These are phyloP conservation scores for Cudoniella acicularis DNA, from an alignment of 495 filamentous ascomycete genomes.

Conservation along the genomic window DNA sequence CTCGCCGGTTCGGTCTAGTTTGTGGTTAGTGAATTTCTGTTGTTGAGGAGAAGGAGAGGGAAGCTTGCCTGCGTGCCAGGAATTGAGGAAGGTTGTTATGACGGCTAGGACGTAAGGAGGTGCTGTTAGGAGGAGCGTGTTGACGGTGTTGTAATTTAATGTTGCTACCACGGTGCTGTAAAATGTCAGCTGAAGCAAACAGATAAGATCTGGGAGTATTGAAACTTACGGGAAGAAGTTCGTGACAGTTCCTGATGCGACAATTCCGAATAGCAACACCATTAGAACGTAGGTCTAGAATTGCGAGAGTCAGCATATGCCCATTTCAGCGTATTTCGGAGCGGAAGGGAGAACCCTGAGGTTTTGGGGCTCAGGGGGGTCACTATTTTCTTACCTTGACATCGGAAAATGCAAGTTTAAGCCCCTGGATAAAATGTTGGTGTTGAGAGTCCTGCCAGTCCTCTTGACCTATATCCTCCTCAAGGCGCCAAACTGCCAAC, in stretches of 20 bases:
- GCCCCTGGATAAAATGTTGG: slow-evolving; percentile 62
- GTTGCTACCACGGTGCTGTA: slow-evolving; percentile 65
- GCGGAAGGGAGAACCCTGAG: too few species aligned
- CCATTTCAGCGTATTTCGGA: too few species aligned
- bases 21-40: slow-evolving; percentile 1
- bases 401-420: slow-evolving; percentile 68
- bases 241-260: slow-evolving; percentile 69
- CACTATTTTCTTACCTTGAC: too few species aligned
- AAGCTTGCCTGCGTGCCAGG: slow-evolving; percentile 56
- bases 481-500: slow-evolving; percentile 65
- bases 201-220: not conserved
- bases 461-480: slow-evolving; percentile 76
- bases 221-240: slow-evolving; percentile 73
- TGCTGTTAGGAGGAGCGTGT: slow-evolving; percentile 70
- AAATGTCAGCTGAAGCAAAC: not conserved
- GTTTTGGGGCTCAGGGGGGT: too few species aligned
- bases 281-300: slow-evolving; percentile 69
- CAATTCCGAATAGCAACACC: slow-evolving; percentile 66
- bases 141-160: slow-evolving; percentile 61
- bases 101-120: slow-evolving; percentile 73
- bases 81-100: slow-evolving; percentile 66
- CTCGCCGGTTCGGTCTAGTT: slow-evolving; percentile 65
- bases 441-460: slow-evolving; percentile 64
- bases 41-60: not conserved
- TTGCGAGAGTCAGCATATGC: too few species aligned